phyloP scores from a whole-genome alignment of 495 filamentous ascomycete genomes.

The Penicillium arizonense region DNA sequence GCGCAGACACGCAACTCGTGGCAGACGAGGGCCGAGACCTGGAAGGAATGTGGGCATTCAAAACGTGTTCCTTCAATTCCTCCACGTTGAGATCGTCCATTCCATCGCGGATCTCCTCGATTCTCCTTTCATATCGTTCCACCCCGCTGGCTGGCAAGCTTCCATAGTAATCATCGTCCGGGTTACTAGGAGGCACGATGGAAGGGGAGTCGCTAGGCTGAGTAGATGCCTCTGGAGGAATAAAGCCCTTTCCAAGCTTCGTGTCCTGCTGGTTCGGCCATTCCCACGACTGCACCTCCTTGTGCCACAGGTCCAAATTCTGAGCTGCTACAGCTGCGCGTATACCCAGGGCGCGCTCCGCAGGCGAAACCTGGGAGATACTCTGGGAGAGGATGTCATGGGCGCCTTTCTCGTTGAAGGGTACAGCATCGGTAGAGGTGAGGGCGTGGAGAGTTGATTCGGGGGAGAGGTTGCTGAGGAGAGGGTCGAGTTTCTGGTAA shows the following conservation, averaged over 20 bases:
- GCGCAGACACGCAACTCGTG: conserved; percentile 52
- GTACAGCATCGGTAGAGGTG: conserved; percentile 50
- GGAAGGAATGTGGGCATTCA: conserved; percentile 69
- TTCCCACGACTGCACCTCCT: conserved; percentile 71
- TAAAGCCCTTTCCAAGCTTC: conserved; percentile 52
- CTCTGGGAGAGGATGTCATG: conserved; percentile 60
- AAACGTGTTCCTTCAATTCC: conserved; percentile 84
- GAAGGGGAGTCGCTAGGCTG: too few relatives aligned
- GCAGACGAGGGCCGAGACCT: conserved; percentile 54
- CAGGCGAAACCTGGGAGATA: conserved; percentile 63
- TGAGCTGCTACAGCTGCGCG: conserved; percentile 72
- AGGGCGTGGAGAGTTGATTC: conserved; percentile 56
- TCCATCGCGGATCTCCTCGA: conserved; percentile 73
- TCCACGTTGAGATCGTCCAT: conserved; percentile 83
- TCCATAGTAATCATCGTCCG: conserved; percentile 60
- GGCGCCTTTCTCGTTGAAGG: conserved; percentile 44
- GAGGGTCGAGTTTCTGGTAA: conserved; percentile 44
- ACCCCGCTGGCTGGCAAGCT: conserved; percentile 63
- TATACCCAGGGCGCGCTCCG: conserved; percentile 70
- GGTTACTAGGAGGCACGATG: not conserved
- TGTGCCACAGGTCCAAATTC: conserved; percentile 72
- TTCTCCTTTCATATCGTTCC: conserved; percentile 63
- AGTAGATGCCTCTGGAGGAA: conserved; percentile 35
- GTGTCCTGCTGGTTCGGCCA: conserved; percentile 57
- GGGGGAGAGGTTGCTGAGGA: conserved; percentile 54